Conservation (phyloP, 2,329 filamentous ascomycete species). For the Colletotrichum karsti region DNA sequence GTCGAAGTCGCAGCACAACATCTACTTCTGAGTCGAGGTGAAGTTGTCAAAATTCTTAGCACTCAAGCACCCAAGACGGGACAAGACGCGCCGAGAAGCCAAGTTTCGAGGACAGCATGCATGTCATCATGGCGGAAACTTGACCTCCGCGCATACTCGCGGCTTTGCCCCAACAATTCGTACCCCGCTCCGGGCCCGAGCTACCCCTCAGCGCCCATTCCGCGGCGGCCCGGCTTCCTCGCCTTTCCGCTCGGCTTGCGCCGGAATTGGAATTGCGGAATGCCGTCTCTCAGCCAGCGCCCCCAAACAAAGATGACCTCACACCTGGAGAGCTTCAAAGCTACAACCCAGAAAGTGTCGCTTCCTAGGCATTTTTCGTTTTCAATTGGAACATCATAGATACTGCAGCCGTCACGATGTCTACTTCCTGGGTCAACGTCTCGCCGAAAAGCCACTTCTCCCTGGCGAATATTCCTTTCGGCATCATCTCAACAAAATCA, state of each 20-base stretch:
- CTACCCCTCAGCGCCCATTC: conserved; percentile 23
- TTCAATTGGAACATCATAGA: background rate
- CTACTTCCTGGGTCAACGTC: conserved; percentile 38
- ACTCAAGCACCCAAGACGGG: background rate
- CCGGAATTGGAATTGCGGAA: conserved; percentile 31
- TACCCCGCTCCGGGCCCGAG: conserved; percentile 17
- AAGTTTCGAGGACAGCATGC: too few species aligned
- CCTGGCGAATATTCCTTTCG: conserved; percentile 83
- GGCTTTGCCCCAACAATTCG: conserved; percentile 17
- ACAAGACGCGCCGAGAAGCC: background rate
- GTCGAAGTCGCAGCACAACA: conserved; percentile 21
- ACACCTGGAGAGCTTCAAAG: conserved; percentile 1
- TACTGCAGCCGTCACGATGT: conserved; percentile 1
- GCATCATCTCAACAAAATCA: conserved; percentile 74
- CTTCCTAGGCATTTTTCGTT: background rate
- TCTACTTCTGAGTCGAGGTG: conserved; percentile 18
- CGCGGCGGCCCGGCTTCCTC: conserved; percentile 18
- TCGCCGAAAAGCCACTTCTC: conserved; percentile 66
- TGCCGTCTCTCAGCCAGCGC: background rate
- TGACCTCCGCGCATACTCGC: conserved; percentile 2
- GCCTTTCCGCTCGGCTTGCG: conserved; percentile 30
- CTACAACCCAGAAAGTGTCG: background rate
- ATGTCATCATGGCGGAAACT: too few species aligned
- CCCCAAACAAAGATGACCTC: conserved; percentile 19
- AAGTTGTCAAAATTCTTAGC: background rate